Evolutionary conservation across 1,284 basidiomycete species (phyloP), one percentile per base, ranked within the genome.

Genomic region (Phellinidium pouzarii): DNA sequence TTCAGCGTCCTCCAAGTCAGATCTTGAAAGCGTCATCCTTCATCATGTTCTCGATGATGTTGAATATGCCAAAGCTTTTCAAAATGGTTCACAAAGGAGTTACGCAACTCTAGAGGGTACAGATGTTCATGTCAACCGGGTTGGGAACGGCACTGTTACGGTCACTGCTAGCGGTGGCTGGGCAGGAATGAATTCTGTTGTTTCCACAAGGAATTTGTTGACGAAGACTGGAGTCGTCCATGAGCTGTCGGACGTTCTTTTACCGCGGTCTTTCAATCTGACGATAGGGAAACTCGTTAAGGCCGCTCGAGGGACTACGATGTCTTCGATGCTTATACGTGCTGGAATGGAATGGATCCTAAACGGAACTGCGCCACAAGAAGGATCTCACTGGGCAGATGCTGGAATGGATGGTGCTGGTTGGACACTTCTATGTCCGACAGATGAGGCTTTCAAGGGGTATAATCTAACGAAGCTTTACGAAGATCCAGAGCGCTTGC

Each of bases 201-300:
- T 87, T 36, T 68, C 71, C 57, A 72, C 77, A 17, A 70, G 66
- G 54, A 81, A 98, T 65, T 72, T 82, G 34, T 77, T 92, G 50
- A 95, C 94, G 0, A 75, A 82, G 58, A 97, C 94, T 1, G 95
- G 96, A 11, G 91, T 90, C 19, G 79, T 98, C 44, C 95, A 99
- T 66, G 85, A 92, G 61, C 73, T 98, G 51, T 82, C 85, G 11
- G 91, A 95, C 65, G 80, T 99, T 31, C 76, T 94, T 60, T 79
- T 98, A 43, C 96, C 96, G 12, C 80, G 92, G n/a, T 84, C 87
- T 3, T 81, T 98, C 22, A 74, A 90, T 44, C 73, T 99, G 51
- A 92, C 86, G 3, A 74, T 94, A 23, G 86, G 81, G n/a, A 96
- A 97, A 68, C 77, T 99, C 19, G 77, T 94, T 59, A 84, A 82